Conservation (phyloP, 2,329 filamentous ascomycete species). For the Sclerotinia spermophila region DNA sequence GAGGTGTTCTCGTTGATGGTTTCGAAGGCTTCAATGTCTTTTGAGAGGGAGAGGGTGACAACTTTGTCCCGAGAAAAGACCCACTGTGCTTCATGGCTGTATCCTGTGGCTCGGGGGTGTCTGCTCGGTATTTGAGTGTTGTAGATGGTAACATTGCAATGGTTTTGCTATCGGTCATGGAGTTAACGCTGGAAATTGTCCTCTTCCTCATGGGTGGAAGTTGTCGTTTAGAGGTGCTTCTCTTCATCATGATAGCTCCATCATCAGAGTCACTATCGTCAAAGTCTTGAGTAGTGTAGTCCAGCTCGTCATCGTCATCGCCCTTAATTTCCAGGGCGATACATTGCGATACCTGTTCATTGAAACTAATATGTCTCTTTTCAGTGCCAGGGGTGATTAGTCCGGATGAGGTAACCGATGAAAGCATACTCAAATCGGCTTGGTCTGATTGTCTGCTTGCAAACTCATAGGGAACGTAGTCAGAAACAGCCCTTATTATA, state of each 20-base stretch:
- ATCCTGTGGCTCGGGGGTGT: conserved; percentile 61
- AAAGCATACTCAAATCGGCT: conserved; percentile 49
- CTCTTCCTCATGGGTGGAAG: conserved; percentile 40
- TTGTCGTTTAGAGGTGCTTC: conserved; percentile 53
- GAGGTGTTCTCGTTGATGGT: conserved; percentile 56
- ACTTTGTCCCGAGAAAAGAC: conserved; percentile 42
- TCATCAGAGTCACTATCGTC: conserved; percentile 59
- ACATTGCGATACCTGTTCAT: conserved; percentile 92
- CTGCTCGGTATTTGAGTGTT: conserved; percentile 56
- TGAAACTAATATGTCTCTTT: conserved; percentile 93
- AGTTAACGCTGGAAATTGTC: conserved; percentile 43
- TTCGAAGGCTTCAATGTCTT: conserved; percentile 71
- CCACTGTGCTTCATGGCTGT: conserved; percentile 60
- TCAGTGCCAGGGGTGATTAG: conserved; percentile 55
- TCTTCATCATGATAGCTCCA: conserved; percentile 64
- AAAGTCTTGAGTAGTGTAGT: conserved; percentile 41
- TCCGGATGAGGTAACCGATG: conserved; percentile 70
- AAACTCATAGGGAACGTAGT: conserved; percentile 64
- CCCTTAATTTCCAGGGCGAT: conserved; percentile 88
- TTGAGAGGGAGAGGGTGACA: conserved; percentile 68
- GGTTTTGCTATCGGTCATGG: conserved; percentile 57
- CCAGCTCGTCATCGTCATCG: conserved; percentile 62
- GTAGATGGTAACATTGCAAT: conserved; percentile 67
- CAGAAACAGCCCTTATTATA: conserved; percentile 48
- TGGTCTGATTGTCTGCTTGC: conserved; percentile 36